phyloP scores from a whole-genome alignment of 164 flowering plant species.

The Umbellularia californica region DNA sequence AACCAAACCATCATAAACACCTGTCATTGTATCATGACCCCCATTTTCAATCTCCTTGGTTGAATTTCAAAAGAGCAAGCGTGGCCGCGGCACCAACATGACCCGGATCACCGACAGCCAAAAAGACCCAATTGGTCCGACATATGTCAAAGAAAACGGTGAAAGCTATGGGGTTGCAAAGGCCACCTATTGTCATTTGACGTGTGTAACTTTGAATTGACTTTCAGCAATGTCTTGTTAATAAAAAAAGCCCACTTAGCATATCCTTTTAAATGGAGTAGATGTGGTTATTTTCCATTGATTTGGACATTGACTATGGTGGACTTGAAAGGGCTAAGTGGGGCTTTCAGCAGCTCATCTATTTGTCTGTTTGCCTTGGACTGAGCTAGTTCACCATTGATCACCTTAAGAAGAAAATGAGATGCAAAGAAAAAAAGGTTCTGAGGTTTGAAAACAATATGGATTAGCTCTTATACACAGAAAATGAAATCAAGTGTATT shows the following conservation, averaged over 20 bases:
- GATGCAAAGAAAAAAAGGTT: too few species aligned
- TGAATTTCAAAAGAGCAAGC: not conserved
- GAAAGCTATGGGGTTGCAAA: not conserved
- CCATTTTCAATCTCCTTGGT: not conserved
- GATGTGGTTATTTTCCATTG: not conserved
- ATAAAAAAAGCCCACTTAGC: not conserved
- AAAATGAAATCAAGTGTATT: too few species aligned
- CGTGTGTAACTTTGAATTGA: not conserved
- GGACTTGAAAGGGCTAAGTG: not conserved
- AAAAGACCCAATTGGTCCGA: not conserved
- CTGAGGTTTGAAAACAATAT: too few species aligned
- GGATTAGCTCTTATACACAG: too few species aligned
- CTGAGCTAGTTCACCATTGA: not conserved
- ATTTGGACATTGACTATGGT: not conserved
- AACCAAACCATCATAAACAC: too few species aligned
- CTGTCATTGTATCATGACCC: not conserved
- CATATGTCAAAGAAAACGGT: conserved; percentile 3
- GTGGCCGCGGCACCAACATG: not conserved
- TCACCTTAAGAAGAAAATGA: not conserved
- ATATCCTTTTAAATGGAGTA: not conserved
- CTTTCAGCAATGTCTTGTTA: not conserved
- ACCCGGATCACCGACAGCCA: not conserved
- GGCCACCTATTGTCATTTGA: not conserved
- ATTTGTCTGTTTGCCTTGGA: not conserved
- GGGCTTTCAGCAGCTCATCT: not conserved